phyloP scores from a whole-genome alignment of 2,329 filamentous ascomycete genomes.

The Aspergillus sp. region DNA sequence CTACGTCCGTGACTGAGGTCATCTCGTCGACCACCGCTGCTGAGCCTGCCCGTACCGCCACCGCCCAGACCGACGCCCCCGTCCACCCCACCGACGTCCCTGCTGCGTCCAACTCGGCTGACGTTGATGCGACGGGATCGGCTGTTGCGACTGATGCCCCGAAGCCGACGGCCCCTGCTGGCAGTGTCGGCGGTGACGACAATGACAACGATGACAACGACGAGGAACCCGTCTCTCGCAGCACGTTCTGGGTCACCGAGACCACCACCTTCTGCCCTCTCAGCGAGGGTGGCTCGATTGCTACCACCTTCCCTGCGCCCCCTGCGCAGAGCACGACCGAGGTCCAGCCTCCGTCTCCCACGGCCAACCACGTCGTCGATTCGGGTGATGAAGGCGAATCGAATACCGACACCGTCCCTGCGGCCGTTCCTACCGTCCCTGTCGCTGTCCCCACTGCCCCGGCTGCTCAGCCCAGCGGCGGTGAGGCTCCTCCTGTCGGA shows the following conservation, averaged over 20 bases:
- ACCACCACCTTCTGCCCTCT: constrained; percentile 21
- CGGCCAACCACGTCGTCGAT: neutral
- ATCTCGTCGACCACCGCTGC: neutral
- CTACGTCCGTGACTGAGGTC: neutral
- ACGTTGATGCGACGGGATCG: neutral
- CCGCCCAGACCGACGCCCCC: neutral
- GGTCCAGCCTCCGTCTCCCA: no score
- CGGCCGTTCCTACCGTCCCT: neutral
- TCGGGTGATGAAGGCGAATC: neutral
- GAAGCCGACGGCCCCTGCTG: neutral
- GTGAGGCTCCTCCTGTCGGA: no score
- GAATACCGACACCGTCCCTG: neutral
- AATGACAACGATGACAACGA: neutral
- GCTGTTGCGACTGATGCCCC: neutral
- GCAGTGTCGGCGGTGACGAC: neutral
- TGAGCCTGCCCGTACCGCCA: neutral
- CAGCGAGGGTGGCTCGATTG: neutral
- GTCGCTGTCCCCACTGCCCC: neutral
- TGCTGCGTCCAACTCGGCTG: neutral
- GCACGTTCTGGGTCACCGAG: constrained; percentile 10
- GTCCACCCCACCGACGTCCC: neutral
- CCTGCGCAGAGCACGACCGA: neutral
- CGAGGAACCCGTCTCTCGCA: constrained; percentile 4
- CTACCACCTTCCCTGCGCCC: neutral
- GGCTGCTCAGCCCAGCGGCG: neutral